A percentile compares a stretch with the other conserved stretches of the same genome.
Conservation (phyloP, 106 monocot species). For the Chionographis japonica region DNA sequence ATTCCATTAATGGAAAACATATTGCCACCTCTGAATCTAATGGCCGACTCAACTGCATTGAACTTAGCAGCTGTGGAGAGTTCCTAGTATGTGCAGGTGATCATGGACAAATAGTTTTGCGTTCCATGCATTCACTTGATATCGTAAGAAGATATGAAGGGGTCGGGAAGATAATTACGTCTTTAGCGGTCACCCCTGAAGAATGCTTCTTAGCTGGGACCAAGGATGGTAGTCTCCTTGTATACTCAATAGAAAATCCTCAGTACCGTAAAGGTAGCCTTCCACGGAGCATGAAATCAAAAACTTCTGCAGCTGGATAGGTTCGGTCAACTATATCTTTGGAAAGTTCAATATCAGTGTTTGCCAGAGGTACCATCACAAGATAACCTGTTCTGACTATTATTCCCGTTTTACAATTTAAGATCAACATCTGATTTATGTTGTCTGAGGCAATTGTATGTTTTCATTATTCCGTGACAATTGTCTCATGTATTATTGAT, state of each 20-base stretch:
- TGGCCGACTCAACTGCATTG: slow-evolving; percentile 86
- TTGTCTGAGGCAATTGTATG: too few species aligned
- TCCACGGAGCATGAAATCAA: slow-evolving; percentile 38
- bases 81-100: slow-evolving; percentile 95
- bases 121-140: slow-evolving; percentile 96
- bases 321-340: slow-evolving; percentile 2
- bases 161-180: slow-evolving; percentile 71
- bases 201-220: slow-evolving; percentile 98
- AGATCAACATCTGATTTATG: too few species aligned
- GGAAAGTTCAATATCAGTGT: slow-evolving; percentile 1
- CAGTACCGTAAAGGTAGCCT: slow-evolving; percentile 47
- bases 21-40: slow-evolving; percentile 77
- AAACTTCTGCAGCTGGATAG: slow-evolving; percentile 21
- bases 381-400: neutral
- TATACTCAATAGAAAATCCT: slow-evolving; percentile 93
- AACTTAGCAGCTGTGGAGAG: slow-evolving; percentile 80
- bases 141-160: slow-evolving; percentile 76
- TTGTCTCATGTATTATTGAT: too few species aligned
- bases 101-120: slow-evolving; percentile 82
- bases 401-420: too few species aligned
- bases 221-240: slow-evolving; percentile 77
- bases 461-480: too few species aligned
- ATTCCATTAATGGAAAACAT: slow-evolving; percentile 84
- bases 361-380: neutral
- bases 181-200: slow-evolving; percentile 84